Base-by-base conservation (phyloP, 2,329 filamentous ascomycete genomes). In the Colletotrichum incanum region DNA sequence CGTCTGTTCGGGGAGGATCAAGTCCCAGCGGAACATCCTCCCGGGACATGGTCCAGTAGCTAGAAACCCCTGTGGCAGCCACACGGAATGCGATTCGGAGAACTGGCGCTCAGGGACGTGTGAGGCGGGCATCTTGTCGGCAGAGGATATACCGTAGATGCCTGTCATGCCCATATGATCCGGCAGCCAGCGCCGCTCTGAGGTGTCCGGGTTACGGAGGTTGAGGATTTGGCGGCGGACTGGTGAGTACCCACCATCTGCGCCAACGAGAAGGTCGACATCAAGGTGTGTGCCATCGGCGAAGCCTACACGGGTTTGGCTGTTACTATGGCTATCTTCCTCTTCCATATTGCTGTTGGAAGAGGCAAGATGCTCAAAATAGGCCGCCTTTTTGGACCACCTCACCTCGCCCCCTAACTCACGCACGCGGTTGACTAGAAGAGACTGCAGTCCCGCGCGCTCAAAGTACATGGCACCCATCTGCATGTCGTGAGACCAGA, bases 11-110 rank as follows among this genome's bases (percentile, higher is more conserved):
- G 75, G 76, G 23, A 78, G 58, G 18, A 78, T 67, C n/a, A 78
- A 67, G 39, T 78, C 76, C 77, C 77, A 78, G 18, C 77, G 73
- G 11, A 75, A 74, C 71, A 74, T 76, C 28, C 67, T 65, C 6
- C 67, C 65, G 1, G 72, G 72, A 45, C 73, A 76, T 0, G 76
- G 76, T 0, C 74, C 76, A 0, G 76, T 75, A 1, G 76, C 66
- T 1, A 78, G 62, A 11, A 72, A 76, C 0, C 76, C 76, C 18
- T 56, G 67, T 7, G 74, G 58, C 5, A 77, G 60, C 31, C 72
- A 75, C 23, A 76, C 50, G 56, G 65, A 63, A 5, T 76, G 73
- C 0, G 75, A 64, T 55, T 76, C 76, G 12, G 50, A 72, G 45
- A 76, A 76, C 1, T 52, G 45, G 3, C 66, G 18, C 18, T 63